Conservation (phyloP, 371 early-diverging fungal genomes). For the Rhizomucor pusillus region DNA sequence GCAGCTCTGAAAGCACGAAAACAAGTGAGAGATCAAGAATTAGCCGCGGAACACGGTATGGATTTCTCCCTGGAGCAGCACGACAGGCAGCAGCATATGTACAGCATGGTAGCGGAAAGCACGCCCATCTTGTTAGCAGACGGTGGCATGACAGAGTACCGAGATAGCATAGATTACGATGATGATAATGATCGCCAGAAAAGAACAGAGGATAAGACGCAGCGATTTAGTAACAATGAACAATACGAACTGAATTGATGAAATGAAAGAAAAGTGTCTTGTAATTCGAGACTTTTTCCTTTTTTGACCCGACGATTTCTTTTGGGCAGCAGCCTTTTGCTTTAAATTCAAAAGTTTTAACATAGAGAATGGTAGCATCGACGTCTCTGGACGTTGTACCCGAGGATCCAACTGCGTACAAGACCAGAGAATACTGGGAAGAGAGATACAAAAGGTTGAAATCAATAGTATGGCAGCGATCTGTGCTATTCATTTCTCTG, state of each 20-base stretch:
- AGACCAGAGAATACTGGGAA: slow-evolving; percentile 66
- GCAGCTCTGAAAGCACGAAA: slow-evolving; percentile 17
- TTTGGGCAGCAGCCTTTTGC: no score
- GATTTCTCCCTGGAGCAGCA: slow-evolving; percentile 9
- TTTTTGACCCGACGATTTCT: no score
- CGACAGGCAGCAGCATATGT: slow-evolving; percentile 19
- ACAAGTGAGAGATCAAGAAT: slow-evolving; percentile 10
- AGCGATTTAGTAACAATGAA: no score
- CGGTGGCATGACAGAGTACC: slow-evolving; percentile 26
- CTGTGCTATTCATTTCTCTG: background rate
- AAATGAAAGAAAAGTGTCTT: no score
- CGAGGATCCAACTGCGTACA: slow-evolving; percentile 65
- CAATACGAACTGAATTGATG: no score
- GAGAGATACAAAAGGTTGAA: slow-evolving; percentile 41
- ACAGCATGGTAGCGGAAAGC: slow-evolving; percentile 47
- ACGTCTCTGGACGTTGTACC: slow-evolving; percentile 53
- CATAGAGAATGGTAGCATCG: slow-evolving; percentile 38
- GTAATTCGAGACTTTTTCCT: no score
- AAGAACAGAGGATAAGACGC: no score
- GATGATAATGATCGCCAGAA: no score
- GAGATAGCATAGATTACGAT: slow-evolving; percentile 15
- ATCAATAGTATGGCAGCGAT: background rate
- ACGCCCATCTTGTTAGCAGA: slow-evolving; percentile 46
- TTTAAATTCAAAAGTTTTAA: no score
- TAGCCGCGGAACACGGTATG: slow-evolving; percentile 2